A percentile compares a stretch with the other conserved stretches of the same genome.
phyloP scores from a whole-genome alignment of 768 basidiomycete genomes.

The Pholiota microspora region DNA sequence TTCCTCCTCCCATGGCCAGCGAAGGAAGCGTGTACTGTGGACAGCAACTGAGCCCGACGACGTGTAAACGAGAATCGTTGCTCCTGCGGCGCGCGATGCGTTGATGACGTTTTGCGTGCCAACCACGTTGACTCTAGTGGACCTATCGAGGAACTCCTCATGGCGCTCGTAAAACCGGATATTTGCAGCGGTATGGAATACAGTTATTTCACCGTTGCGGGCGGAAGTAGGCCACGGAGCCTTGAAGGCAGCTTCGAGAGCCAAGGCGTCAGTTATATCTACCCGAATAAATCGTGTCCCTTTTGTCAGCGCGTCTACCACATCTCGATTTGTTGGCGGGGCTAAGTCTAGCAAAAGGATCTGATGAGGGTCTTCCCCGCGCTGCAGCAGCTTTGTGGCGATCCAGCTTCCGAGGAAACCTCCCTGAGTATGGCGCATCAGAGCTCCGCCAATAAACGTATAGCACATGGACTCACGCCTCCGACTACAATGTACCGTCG shows the following conservation, averaged over 20 bases:
- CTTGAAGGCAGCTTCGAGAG: constrained; percentile 59
- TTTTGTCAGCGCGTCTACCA: constrained; percentile 48
- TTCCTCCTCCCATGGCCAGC: constrained; percentile 74
- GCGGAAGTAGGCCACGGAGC: constrained; percentile 53
- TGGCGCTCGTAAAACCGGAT: constrained; percentile 78
- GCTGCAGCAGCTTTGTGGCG: constrained; percentile 59
- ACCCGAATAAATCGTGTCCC: constrained; percentile 57
- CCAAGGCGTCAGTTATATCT: constrained; percentile 52
- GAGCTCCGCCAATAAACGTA: neutral
- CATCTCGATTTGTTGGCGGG: constrained; percentile 51
- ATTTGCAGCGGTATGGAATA: constrained; percentile 76
- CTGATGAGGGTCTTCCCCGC: constrained; percentile 65
- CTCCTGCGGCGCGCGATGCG: constrained; percentile 55
- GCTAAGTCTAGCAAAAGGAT: constrained; percentile 71
- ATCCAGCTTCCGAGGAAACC: constrained; percentile 83
- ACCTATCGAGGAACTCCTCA: constrained; percentile 45
- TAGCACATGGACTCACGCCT: constrained; percentile 46
- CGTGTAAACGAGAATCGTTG: constrained; percentile 61
- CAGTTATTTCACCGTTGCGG: constrained; percentile 43
- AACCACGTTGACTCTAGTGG: constrained; percentile 59
- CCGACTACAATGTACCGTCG: constrained; percentile 76
- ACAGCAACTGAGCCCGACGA: constrained; percentile 70
- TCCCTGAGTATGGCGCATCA: constrained; percentile 36
- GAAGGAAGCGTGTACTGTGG: constrained; percentile 54
- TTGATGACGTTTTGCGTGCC: constrained; percentile 70